Conservation (phyloP, 2,329 filamentous ascomycete genomes). For the Huntiella decipiens region DNA sequence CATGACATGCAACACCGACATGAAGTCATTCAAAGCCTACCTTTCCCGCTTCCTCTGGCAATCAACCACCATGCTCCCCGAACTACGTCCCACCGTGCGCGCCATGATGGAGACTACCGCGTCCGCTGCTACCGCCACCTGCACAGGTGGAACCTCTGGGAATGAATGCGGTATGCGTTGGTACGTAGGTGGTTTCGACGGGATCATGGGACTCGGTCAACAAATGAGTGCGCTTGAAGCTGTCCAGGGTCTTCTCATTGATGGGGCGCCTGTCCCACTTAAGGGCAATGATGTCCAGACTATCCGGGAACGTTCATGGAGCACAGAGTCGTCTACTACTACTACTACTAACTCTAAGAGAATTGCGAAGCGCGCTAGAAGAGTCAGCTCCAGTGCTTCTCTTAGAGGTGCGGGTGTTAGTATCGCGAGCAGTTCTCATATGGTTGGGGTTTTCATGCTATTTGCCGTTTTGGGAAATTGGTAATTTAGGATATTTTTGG, state of each 20-base stretch:
- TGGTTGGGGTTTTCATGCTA: no score
- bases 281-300: conserved; percentile 28
- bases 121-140: conserved; percentile 34
- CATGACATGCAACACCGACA: conserved; percentile 40
- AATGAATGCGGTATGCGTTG: conserved; percentile 42
- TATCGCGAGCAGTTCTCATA: no score
- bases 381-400: no score
- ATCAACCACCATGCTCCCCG: conserved; percentile 36
- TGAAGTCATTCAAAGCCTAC: conserved; percentile 50
- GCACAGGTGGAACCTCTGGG: conserved; percentile 33
- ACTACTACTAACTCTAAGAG: no score
- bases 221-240: conserved; percentile 46
- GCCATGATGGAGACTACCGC: conserved; percentile 32
- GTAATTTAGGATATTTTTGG: no score
- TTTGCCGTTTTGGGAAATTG: no score
- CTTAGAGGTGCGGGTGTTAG: no score
- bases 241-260: conserved; percentile 37
- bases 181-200: conserved; percentile 39
- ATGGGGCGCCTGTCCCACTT: conserved; percentile 25
- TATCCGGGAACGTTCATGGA: conserved; percentile 17
- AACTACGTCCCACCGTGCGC: conserved; percentile 28
- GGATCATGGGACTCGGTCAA: conserved; percentile 36
- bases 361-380: no score
- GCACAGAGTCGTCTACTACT: no score
- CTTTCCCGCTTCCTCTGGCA: conserved; percentile 45